Base-by-base conservation (phyloP, 176 grass and related monocot species). In the Aegilops bicornis region DNA sequence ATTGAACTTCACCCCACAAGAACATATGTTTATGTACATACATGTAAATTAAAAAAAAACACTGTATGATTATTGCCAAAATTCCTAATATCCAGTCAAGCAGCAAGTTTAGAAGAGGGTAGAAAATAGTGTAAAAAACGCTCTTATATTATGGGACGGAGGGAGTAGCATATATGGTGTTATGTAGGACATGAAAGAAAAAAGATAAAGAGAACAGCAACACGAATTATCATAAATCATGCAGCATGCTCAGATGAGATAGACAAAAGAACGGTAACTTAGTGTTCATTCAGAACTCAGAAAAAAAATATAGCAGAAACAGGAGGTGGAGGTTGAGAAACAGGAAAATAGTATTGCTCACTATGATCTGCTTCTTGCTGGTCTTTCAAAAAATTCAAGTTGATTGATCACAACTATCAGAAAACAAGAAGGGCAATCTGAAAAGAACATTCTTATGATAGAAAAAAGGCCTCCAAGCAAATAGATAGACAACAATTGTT, bases 1-100 rank as follows among this genome's bases (percentile, higher is more conserved):
- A 83, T 35, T 12, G 64, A 85, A 78, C 43, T 39, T 54, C 68
- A 50, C 4, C 67, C 58, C 33, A 83, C 81, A 80, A 61, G 12
- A 86, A 73, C 39, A 4, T 42, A 24, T 43, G 2, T 71, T 13
- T 23, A 86, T 25, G 31, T 16, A 0, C 23, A 0, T 43, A 67
- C 45, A 29, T 23, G 33, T 78, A 64, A 0, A 40, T 36, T 11
- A 40, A 56, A 63, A 62, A 62, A 58, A 36, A 10, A 79, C 3
- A 76, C 33, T 78, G 3, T 66, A 48, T 67, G 52, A 56, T 29
- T 56, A 30, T 56, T 65, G 32, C 43, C 62, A 8, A 56, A 58
- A 54, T 37, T 39, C 1, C 9, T 58, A 54, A 78, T 68, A 13
- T 35, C 60, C 43, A 86, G 17, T 69, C 13, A 86, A 69, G 14